Evolutionary conservation across 2,329 filamentous ascomycete genomes (phyloP).

Genomic region (Myrmaecium sp.): DNA sequence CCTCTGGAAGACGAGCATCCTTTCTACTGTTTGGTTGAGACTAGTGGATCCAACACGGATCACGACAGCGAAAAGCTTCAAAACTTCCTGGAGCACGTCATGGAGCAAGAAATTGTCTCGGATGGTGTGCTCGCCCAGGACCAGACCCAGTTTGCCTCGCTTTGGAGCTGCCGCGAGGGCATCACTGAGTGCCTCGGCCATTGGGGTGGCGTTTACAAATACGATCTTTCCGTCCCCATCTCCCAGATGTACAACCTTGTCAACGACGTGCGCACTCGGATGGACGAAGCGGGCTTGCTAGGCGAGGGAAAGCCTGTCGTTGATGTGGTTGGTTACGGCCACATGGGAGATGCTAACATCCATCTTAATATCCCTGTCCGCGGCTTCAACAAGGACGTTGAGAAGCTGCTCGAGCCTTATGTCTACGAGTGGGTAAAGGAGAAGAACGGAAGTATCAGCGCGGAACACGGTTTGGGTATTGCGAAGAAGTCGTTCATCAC

Average conservation of each 20-base stretch:
- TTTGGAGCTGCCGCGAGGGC: slow-evolving; percentile 90
- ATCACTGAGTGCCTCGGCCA: slow-evolving; percentile 80
- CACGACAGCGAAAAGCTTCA: slow-evolving; percentile 87
- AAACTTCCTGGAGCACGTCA: slow-evolving; percentile 77
- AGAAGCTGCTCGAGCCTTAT: slow-evolving; percentile 78
- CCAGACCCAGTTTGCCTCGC: slow-evolving; percentile 67
- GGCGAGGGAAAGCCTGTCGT: slow-evolving; percentile 62
- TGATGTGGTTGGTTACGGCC: slow-evolving; percentile 87
- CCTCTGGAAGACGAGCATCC: slow-evolving; percentile 73
- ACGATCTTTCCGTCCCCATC: slow-evolving; percentile 89
- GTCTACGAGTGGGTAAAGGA: slow-evolving; percentile 94
- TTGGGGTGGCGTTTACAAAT: slow-evolving; percentile 94
- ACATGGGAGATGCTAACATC: slow-evolving; percentile 94
- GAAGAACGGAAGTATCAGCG: slow-evolving; percentile 82
- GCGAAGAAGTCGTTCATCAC: slow-evolving; percentile 93
- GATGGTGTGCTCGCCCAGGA: slow-evolving; percentile 90
- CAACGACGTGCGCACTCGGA: slow-evolving; percentile 59
- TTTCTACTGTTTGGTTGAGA: slow-evolving; percentile 95
- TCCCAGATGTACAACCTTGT: slow-evolving; percentile 76
- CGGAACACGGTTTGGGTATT: slow-evolving; percentile 84
- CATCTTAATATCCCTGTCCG: slow-evolving; percentile 81
- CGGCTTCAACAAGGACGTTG: slow-evolving; percentile 71
- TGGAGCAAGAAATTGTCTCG: slow-evolving; percentile 68
- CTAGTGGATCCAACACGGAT: slow-evolving; percentile 82
- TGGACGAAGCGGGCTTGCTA: slow-evolving; percentile 59